Percentiles rank a stretch among this genome's conserved stretches.
Evolutionary conservation across 2,329 filamentous ascomycete species (phyloP).

Genomic region (Teratosphaeria viscida): DNA sequence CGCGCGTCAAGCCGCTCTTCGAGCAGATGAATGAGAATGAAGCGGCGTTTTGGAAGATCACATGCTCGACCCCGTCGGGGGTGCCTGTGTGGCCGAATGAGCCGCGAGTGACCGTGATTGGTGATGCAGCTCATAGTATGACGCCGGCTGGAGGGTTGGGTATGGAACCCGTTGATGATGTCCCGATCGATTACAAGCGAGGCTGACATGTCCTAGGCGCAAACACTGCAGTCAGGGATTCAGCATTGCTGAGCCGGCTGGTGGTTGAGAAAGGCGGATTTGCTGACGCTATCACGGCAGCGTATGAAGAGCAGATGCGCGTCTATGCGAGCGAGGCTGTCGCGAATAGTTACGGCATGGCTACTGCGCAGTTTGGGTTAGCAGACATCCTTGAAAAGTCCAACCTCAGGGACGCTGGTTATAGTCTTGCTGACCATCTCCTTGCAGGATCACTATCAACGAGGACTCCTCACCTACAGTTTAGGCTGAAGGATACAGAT

Average conservation of each 20-base stretch:
- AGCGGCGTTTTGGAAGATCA: constrained; percentile 58
- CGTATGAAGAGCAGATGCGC: constrained; percentile 32
- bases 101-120: constrained; percentile 48
- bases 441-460: not conserved
- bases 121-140: constrained; percentile 50
- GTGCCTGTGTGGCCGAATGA: constrained; percentile 52
- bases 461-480: not conserved
- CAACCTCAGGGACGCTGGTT: too few relatives aligned
- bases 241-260: constrained; percentile 44
- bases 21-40: constrained; percentile 47
- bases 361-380: constrained; percentile 30
- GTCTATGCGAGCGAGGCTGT: constrained; percentile 49
- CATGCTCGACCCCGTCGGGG: constrained; percentile 49
- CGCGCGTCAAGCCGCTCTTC: constrained; percentile 46
- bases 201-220: constrained; percentile 44
- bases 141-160: constrained; percentile 32
- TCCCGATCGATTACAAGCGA: not conserved
- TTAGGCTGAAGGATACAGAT: not conserved
- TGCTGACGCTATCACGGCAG: constrained; percentile 26
- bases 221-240: constrained; percentile 47
- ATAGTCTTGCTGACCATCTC: not conserved
- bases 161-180: not conserved
- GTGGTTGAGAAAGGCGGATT: constrained; percentile 44
- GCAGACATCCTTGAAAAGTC: not conserved
- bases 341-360: constrained; percentile 41